These are phyloP conservation scores for Podochytrium sp. DNA, from an alignment of 192 early-diverging fungal species.

Conservation along the genomic window DNA sequence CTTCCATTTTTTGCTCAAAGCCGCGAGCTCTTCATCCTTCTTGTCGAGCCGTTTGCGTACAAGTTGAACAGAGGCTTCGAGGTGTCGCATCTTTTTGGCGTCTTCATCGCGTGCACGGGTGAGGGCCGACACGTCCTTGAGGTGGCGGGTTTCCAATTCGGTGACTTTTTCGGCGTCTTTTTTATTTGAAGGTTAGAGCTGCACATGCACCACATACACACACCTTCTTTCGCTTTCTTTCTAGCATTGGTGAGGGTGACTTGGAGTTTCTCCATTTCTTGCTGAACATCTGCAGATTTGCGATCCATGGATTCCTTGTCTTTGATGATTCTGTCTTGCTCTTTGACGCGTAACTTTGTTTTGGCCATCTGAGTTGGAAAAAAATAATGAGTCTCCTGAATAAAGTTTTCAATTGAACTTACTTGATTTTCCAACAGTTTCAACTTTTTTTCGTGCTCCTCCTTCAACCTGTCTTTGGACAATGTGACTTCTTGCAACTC, in stretches of 20 bases:
- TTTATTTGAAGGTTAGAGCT: no score
- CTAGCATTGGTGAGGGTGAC: conserved; percentile 30
- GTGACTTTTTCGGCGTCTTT: conserved; percentile 49
- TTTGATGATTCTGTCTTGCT: conserved; percentile 36
- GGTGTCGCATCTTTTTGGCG: conserved; percentile 36
- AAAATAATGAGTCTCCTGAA: background rate
- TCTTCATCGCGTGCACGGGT: conserved; percentile 53
- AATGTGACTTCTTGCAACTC: conserved; percentile 38
- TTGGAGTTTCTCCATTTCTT: conserved; percentile 47
- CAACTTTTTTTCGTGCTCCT: conserved; percentile 50
- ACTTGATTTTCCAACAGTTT: conserved; percentile 39
- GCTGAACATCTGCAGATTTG: conserved; percentile 28
- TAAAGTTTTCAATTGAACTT: background rate
- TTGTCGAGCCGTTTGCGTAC: conserved; percentile 49
- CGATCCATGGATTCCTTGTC: conserved; percentile 42
- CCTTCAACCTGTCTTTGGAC: conserved; percentile 42
- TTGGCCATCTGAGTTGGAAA: conserved; percentile 32
- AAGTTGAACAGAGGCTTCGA: conserved; percentile 45
- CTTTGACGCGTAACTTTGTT: conserved; percentile 45
- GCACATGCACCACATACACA: background rate
- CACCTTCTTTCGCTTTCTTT: conserved; percentile 57
- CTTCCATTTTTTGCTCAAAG: conserved; percentile 25
- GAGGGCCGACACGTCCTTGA: conserved; percentile 39
- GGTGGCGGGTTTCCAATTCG: conserved; percentile 41
- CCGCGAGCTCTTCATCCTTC: conserved; percentile 43